phyloP scores from a whole-genome alignment of 2,329 filamentous ascomycete genomes.

The Penicillium brasilianum region DNA sequence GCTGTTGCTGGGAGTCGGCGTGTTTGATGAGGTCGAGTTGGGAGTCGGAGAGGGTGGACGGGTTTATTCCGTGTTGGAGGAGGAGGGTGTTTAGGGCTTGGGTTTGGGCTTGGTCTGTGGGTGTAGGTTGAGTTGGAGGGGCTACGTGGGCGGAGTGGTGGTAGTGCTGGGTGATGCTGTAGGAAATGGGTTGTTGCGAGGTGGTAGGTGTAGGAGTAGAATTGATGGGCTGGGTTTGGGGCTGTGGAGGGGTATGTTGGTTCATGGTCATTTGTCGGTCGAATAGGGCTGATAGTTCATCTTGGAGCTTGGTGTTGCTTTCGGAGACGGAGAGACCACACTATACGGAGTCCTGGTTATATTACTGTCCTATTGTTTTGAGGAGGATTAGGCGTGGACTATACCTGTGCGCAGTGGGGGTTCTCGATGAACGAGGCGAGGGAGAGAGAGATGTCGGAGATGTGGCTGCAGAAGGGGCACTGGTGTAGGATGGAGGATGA shows the following conservation, averaged over 20 bases:
- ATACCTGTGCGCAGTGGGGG: slow-evolving; percentile 50
- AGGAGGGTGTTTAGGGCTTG: slow-evolving; percentile 63
- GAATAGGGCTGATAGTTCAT: slow-evolving; percentile 83
- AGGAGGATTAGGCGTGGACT: slow-evolving; percentile 16
- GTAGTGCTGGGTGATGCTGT: slow-evolving; percentile 82
- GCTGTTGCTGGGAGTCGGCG: slow-evolving; percentile 72
- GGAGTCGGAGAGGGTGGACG: slow-evolving; percentile 69
- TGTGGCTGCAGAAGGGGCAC: slow-evolving; percentile 46
- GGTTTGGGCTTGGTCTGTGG: slow-evolving; percentile 30
- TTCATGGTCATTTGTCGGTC: slow-evolving; percentile 73
- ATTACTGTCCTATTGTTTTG: slow-evolving; percentile 25
- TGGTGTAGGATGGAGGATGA: slow-evolving; percentile 45
- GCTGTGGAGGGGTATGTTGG: slow-evolving; percentile 35
- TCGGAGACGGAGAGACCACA: slow-evolving; percentile 50
- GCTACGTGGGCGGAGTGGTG: slow-evolving; percentile 75
- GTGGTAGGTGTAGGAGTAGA: background rate
- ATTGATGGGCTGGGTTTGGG: slow-evolving; percentile 29
- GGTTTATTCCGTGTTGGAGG: slow-evolving; percentile 70
- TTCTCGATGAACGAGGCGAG: slow-evolving; percentile 46
- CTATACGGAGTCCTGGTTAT: slow-evolving; percentile 30
- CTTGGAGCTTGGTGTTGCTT: slow-evolving; percentile 68
- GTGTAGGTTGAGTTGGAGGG: background rate
- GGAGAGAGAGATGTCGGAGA: slow-evolving; percentile 43
- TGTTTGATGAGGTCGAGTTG: slow-evolving; percentile 80
- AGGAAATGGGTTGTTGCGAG: slow-evolving; percentile 61